phyloP scores from a whole-genome alignment of 2,329 filamentous ascomycete species.

The Xylariaceae sp. region DNA sequence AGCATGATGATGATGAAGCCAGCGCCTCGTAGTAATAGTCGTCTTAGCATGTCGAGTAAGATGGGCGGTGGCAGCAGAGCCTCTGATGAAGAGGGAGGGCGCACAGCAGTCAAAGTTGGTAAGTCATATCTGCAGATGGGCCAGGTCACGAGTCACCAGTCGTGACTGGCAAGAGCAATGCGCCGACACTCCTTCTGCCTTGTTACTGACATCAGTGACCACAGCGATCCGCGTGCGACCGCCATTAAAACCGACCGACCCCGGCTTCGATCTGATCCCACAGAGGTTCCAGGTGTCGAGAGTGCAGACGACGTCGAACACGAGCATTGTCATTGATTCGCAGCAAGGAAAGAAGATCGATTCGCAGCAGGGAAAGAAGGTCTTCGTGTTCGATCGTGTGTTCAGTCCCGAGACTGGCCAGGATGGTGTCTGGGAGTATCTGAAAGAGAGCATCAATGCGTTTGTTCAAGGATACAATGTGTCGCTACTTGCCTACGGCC shows the following conservation, averaged over 20 bases:
- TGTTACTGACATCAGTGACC: background rate
- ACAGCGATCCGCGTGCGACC: constrained; percentile 90
- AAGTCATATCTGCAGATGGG: constrained; percentile 43
- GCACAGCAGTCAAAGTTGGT: constrained; percentile 96
- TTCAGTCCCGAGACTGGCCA: constrained; percentile 82
- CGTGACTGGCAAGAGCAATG: background rate
- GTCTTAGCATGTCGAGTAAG: constrained; percentile 81
- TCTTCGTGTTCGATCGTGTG: constrained; percentile 95
- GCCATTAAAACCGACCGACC: constrained; percentile 76
- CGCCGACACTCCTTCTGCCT: background rate
- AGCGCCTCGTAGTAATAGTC: constrained; percentile 72
- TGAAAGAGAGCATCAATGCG: constrained; percentile 82
- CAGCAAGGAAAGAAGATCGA: constrained; percentile 72
- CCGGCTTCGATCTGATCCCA: constrained; percentile 91
- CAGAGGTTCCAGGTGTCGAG: constrained; percentile 92
- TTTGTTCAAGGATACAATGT: constrained; percentile 99
- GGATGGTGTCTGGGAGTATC: constrained; percentile 90
- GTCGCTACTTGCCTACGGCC: constrained; percentile 91
- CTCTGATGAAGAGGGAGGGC: constrained; percentile 79
- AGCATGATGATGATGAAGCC: constrained; percentile 78
- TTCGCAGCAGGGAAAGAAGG: constrained; percentile 84
- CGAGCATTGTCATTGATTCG: constrained; percentile 83
- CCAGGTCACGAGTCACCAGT: background rate
- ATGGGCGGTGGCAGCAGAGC: constrained; percentile 72
- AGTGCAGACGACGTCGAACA: constrained; percentile 84